Percentiles rank a stretch among this genome's conserved stretches.
These are phyloP conservation scores for Fomitiporia mediterranea DNA, from an alignment of 1,284 basidiomycete genomes.

Conservation along the genomic window DNA sequence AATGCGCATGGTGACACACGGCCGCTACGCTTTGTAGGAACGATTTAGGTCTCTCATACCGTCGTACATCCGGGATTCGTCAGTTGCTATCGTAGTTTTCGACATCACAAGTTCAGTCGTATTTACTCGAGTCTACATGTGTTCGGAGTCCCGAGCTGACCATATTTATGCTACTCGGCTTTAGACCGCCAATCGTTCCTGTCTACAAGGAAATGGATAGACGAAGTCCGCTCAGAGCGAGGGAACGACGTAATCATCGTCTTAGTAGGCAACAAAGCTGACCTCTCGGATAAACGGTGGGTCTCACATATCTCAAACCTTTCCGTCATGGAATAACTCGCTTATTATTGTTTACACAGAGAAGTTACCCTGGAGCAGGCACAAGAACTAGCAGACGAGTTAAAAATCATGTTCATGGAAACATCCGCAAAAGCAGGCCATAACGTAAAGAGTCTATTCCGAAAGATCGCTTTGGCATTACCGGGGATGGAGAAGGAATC, in stretches of 20 bases:
- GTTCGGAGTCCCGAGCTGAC: neutral
- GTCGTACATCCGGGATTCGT: conserved; percentile 98
- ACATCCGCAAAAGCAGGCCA: conserved; percentile 99
- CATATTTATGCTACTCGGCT: neutral
- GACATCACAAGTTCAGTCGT: conserved; percentile 91
- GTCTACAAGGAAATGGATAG: conserved; percentile 99
- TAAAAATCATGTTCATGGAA: conserved; percentile 99
- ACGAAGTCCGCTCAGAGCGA: conserved; percentile 96
- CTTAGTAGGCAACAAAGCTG: conserved; percentile 98
- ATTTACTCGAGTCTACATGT: neutral
- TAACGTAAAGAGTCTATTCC: conserved; percentile 98
- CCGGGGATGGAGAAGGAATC: conserved; percentile 92
- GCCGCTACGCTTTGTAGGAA: conserved; percentile 52
- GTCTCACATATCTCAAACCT: conserved; percentile 21
- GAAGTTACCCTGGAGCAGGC: conserved; percentile 99
- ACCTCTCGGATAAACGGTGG: conserved; percentile 91
- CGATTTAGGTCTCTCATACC: conserved; percentile 97
- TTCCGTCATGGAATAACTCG: neutral
- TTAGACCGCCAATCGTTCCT: conserved; percentile 94
- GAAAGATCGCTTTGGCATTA: conserved; percentile 98
- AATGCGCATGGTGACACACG: neutral
- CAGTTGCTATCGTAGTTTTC: conserved; percentile 97
- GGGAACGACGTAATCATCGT: conserved; percentile 99
- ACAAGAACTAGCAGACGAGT: conserved; percentile 87
- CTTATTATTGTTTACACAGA: conserved; percentile 51